Conservation (phyloP, 139 green algal genomes). For the Pseudopediastrum boryanum region DNA sequence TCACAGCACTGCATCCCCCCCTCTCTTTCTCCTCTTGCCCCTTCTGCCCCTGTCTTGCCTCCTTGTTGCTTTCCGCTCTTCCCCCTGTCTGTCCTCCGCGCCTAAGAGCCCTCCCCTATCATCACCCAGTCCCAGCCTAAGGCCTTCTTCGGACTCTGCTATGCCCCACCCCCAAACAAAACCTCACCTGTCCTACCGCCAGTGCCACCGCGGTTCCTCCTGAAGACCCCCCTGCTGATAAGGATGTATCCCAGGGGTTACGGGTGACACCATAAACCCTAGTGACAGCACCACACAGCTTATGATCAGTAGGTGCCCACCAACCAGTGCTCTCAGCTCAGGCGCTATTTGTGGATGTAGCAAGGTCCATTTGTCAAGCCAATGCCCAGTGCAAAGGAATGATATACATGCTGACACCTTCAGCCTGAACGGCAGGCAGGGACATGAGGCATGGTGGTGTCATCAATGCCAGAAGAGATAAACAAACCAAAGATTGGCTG, state of each 20-base stretch:
- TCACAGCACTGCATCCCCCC: not conserved
- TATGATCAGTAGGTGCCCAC: too few species aligned
- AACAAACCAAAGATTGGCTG: too few species aligned
- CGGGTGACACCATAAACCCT: slow-evolving; percentile 54
- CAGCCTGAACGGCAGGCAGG: too few species aligned
- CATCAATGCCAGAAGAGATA: too few species aligned
- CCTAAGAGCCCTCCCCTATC: not conserved
- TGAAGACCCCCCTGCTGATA: slow-evolving; percentile 48
- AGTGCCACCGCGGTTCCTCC: slow-evolving; percentile 56
- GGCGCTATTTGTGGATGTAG: too few species aligned
- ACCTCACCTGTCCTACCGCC: slow-evolving; percentile 47
- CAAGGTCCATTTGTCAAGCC: too few species aligned
- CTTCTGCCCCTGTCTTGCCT: not conserved
- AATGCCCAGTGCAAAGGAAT: too few species aligned
- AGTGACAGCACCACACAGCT: too few species aligned
- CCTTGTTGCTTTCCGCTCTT: not conserved
- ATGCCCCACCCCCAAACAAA: too few species aligned
- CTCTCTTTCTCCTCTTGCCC: not conserved
- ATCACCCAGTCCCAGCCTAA: not conserved
- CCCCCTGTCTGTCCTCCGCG: not conserved
- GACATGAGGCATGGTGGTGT: too few species aligned
- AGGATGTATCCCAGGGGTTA: slow-evolving; percentile 50
- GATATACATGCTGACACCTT: too few species aligned
- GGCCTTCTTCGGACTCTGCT: not conserved
- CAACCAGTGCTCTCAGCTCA: too few species aligned